phyloP scores from a whole-genome alignment of 345 rosid genomes.

The Aquilaria malaccensis region DNA sequence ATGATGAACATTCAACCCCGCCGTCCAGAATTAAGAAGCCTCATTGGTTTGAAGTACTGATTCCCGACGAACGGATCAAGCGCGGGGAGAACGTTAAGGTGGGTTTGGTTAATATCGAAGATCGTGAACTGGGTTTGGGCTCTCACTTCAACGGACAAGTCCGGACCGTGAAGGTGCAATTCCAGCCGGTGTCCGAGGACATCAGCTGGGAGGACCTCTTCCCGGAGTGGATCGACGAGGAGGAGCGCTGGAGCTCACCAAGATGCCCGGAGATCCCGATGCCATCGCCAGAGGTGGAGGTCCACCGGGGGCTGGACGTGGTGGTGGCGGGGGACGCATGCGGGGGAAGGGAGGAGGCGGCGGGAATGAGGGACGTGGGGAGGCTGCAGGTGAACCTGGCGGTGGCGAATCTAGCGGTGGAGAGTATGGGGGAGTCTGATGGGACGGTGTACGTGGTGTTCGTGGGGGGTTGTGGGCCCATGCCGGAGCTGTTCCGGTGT shows the following conservation, averaged over 20 bases:
- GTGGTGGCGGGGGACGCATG: constrained; percentile 69
- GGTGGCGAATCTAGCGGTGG: constrained; percentile 63
- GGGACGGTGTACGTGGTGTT: constrained; percentile 45
- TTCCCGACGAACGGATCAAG: constrained; percentile 19
- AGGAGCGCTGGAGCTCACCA: constrained; percentile 17
- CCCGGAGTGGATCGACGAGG: constrained; percentile 75
- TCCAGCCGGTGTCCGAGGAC: constrained; percentile 25
- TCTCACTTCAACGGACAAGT: constrained; percentile 17
- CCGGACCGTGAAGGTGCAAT: constrained; percentile 26
- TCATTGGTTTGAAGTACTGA: constrained; percentile 29
- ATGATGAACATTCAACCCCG: not conserved
- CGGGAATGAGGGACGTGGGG: constrained; percentile 52
- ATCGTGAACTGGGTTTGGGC: constrained; percentile 5
- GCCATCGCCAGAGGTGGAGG: constrained; percentile 26
- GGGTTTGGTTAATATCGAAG: constrained; percentile 47
- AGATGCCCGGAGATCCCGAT: constrained; percentile 71
- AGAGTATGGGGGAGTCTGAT: constrained; percentile 16
- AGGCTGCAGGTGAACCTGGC: constrained; percentile 79
- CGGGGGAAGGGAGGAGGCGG: constrained; percentile 18
- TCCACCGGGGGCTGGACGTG: constrained; percentile 46
- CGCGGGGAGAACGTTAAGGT: constrained; percentile 27
- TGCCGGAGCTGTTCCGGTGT: constrained; percentile 75
- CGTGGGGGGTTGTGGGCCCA: constrained; percentile 71
- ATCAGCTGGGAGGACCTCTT: constrained; percentile 53
- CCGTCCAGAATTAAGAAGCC: constrained; percentile 16